Evolutionary conservation across 2,329 filamentous ascomycete species (phyloP), one percentile per base, ranked within the genome.

Genomic region (Calonectria naviculata): DNA sequence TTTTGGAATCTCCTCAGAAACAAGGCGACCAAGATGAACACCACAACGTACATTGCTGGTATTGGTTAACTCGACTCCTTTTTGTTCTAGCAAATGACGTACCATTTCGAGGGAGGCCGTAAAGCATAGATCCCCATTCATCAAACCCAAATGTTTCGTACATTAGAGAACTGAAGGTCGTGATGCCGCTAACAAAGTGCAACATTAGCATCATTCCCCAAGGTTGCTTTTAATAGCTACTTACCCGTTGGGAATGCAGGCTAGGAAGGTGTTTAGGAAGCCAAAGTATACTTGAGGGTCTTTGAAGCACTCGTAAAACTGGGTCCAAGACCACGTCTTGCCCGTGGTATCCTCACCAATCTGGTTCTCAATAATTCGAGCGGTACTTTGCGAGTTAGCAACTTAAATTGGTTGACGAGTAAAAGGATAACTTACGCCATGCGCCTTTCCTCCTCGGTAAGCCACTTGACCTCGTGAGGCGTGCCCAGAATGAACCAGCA

Each of bases 201-300:
- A 19, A 10, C 24, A 7, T 60, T 17, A 60, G 54, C 21, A 4
- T 13, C 1, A 21, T 6, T 24, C 5, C 21, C 13, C 3, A 21
- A 17, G 29, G 24, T 56, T 5, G 9, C 12, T 5, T 7, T 36
- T 15, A n/a, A 21, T 6, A 3, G 10, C 1, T 13, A 42, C 19
- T 26, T 56, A 60, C 54, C 54, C 54, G 34, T 60, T 60, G 54
- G 54, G 54, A 17, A 60, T 60, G 17, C 54, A 60, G 5, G 54
- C 54, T n/a, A 60, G 5, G 24, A 60, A 41, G 21, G 54, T 60
- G 24, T 60, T 60, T 5, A 60, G 24, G 36, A 60, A 60, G 54
- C 54, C 54, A 60, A 60, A 60, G 26, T 60, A 60, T 12, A 60
- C 54, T 60, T 60, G 54, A 10, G 54, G 54, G 36, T 60, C 54